Evolutionary conservation across 305 asterid genomes (phyloP).

Genomic region (Fraxinus ornus): DNA sequence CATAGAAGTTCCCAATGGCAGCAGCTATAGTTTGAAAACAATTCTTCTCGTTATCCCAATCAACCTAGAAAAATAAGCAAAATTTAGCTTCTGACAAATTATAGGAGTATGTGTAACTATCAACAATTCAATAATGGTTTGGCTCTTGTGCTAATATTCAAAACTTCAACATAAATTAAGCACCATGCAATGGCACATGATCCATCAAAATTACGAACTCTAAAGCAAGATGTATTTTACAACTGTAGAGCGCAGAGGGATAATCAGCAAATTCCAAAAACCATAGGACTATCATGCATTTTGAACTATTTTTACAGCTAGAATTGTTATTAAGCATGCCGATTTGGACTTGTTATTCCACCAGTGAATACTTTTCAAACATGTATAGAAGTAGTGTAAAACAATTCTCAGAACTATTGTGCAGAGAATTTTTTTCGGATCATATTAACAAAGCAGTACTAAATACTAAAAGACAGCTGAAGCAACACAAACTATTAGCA

Average conservation of each 20-base stretch:
- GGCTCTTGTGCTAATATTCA: constrained; percentile 6
- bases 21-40: constrained; percentile 96
- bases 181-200: background rate
- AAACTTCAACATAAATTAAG: constrained; percentile 8
- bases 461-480: background rate
- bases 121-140: constrained; percentile 7
- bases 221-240: background rate
- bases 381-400: background rate
- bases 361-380: background rate
- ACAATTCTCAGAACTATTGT: background rate
- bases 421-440: background rate
- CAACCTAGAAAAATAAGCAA: constrained; percentile 51
- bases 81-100: constrained; percentile 1
- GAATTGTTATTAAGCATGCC: background rate
- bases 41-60: constrained; percentile 65
- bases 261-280: background rate
- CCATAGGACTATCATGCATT: background rate
- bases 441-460: background rate
- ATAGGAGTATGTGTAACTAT: constrained; percentile 7
- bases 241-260: background rate
- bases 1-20: constrained; percentile 86
- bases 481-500: background rate
- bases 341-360: background rate
- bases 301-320: background rate
- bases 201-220: background rate